These are phyloP conservation scores for Biscogniauxia sp. DNA, from an alignment of 2,329 filamentous ascomycete species.

Conservation along the genomic window DNA sequence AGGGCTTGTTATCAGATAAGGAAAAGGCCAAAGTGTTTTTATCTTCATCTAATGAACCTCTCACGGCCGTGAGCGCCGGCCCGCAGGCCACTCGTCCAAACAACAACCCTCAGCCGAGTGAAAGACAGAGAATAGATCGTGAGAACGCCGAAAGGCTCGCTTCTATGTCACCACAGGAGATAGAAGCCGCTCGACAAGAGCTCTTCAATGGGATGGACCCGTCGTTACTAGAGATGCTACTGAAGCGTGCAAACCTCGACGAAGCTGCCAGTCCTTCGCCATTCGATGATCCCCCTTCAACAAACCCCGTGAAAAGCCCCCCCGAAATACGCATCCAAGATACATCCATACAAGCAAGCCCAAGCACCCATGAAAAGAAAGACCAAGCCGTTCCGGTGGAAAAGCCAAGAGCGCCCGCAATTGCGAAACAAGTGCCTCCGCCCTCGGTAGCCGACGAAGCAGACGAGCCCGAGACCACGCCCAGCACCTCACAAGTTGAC, in stretches of 20 bases:
- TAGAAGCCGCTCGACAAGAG: slow-evolving; percentile 75
- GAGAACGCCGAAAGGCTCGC: slow-evolving; percentile 76
- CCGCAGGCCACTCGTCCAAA: slow-evolving; percentile 13
- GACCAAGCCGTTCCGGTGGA: background rate
- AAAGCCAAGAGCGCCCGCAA: background rate
- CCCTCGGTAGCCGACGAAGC: slow-evolving; percentile 19
- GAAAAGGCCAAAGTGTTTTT: slow-evolving; percentile 20
- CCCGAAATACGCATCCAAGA: slow-evolving; percentile 27
- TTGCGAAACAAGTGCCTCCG: slow-evolving; percentile 8
- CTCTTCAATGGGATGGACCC: slow-evolving; percentile 77
- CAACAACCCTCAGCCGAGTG: slow-evolving; percentile 46
- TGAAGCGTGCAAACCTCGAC: slow-evolving; percentile 74
- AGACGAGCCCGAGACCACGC: slow-evolving; percentile 5
- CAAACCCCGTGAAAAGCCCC: slow-evolving; percentile 3
- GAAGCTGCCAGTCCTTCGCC: slow-evolving; percentile 47
- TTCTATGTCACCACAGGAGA: slow-evolving; percentile 78
- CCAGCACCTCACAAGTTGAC: background rate
- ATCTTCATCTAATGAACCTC: slow-evolving; percentile 20
- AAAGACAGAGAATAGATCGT: slow-evolving; percentile 72
- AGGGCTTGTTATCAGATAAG: slow-evolving; percentile 25
- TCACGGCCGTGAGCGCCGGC: slow-evolving; percentile 18
- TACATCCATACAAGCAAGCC: slow-evolving; percentile 10
- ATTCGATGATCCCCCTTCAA: slow-evolving; percentile 36
- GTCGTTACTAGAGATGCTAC: slow-evolving; percentile 70
- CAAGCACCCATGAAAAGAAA: slow-evolving; percentile 2